Base-by-base conservation (phyloP, 2,329 filamentous ascomycete species). In the Alternaria infectoria region DNA sequence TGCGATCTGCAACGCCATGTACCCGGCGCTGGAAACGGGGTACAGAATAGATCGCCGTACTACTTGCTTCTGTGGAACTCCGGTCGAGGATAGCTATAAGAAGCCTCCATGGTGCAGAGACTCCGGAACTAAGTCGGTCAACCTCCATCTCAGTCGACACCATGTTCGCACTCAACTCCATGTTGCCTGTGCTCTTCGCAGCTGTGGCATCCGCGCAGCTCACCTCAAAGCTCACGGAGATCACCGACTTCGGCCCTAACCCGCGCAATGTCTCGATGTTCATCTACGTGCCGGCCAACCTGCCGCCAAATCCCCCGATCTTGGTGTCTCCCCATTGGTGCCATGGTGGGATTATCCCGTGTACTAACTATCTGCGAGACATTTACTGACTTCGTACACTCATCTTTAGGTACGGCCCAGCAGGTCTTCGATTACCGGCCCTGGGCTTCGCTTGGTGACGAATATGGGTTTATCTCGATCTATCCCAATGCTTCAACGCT, bases 401-500 rank as follows among this genome's bases (percentile, higher is more conserved):
- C 21, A 47, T 40, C 36, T 17, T 10, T 40, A 40, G 36, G 36
- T 9, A 74, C 74, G 2, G 76, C 74, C 1, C 73, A 73, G 45
- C 65, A 72, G 17, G 76, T 73, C 25, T 79, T 77, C 62, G 66
- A 69, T 3, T 62, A 61, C 32, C 69, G 75, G 10, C 67, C 71
- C 6, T 79, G 75, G 65, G 75, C 76, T 17, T 64, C 72, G 11
- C 66, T 73, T 6, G 74, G 73, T 13, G 75, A 78, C 40, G 59
- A 69, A 36, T 77, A 77, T 45, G 74, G 75, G n/a, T 79, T 79
- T 65, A 77, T 79, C 40, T 68, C 73, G 5, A 77, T 79, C 50
- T 79, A 78, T 28, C 76, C 76, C 3, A 65, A 77, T 49, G 11
- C 52, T 44, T 44, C 52, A 15, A 72, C 70, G 4, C 68, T 75